These are phyloP conservation scores for Ogataea henricii DNA, from an alignment of 805 yeast genomes.

Conservation along the genomic window DNA sequence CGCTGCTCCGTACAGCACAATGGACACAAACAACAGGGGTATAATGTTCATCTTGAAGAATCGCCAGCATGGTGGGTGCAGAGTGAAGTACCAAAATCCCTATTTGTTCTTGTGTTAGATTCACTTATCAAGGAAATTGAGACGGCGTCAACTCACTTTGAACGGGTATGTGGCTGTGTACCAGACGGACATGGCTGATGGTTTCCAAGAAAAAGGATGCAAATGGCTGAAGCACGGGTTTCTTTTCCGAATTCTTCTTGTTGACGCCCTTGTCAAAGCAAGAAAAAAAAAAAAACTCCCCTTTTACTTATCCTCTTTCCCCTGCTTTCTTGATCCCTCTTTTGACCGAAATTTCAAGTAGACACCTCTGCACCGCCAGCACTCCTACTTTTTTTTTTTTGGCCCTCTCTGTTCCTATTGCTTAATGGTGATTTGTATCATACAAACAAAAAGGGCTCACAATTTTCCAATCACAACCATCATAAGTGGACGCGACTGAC, in stretches of 20 bases:
- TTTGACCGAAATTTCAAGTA: background rate
- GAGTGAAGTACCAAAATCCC: conserved; percentile 32
- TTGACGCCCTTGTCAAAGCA: background rate
- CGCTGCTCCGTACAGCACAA: conserved; percentile 22
- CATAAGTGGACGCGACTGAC: background rate
- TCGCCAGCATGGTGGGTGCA: conserved; percentile 29
- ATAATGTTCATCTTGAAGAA: conserved; percentile 25
- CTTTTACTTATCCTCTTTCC: too few relatives aligned
- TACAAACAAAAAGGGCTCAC: background rate
- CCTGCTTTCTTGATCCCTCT: too few relatives aligned
- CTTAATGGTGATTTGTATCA: conserved; percentile 3
- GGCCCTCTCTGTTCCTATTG: background rate
- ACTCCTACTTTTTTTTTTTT: background rate
- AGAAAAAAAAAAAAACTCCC: too few relatives aligned
- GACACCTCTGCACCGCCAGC: conserved; percentile 13
- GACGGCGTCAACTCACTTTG: conserved; percentile 18
- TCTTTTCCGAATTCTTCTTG: too few relatives aligned
- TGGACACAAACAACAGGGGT: conserved; percentile 24
- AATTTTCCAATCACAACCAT: background rate
- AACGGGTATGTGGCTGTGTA: conserved; percentile 17
- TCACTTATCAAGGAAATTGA: too few relatives aligned
- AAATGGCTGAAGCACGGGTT: too few relatives aligned
- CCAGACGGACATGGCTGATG: conserved; percentile 15
- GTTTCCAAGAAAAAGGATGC: too few relatives aligned
- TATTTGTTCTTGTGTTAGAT: conserved; percentile 1